Conservation (phyloP, 805 yeast genomes). For the Wickerhamiella bombiphila region DNA sequence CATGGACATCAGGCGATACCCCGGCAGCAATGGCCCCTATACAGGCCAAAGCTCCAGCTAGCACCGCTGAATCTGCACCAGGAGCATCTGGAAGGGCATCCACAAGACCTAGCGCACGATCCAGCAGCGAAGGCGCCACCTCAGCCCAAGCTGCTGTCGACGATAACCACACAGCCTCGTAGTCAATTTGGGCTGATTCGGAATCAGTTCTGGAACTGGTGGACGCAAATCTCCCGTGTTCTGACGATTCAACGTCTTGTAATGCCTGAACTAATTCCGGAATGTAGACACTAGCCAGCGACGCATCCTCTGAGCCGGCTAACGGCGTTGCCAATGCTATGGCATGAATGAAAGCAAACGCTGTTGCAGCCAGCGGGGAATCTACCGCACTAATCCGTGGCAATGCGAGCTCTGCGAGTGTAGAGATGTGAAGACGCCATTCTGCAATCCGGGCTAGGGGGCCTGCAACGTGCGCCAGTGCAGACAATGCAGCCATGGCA, state of each 20-base stretch:
- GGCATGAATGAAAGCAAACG: constrained; percentile 55
- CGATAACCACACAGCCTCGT: constrained; percentile 43
- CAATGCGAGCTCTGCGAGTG: constrained; percentile 51
- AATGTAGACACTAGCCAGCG: constrained; percentile 8
- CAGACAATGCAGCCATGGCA: constrained; percentile 53
- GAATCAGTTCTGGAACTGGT: constrained; percentile 22
- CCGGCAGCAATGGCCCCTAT: neutral
- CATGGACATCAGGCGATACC: neutral
- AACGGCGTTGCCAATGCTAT: constrained; percentile 61
- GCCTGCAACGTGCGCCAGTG: constrained; percentile 49
- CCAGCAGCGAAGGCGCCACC: constrained; percentile 41
- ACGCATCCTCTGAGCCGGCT: constrained; percentile 16
- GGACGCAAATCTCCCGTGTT: constrained; percentile 3
- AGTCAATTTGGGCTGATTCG: constrained; percentile 27
- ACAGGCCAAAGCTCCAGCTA: neutral
- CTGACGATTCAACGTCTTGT: constrained; percentile 2
- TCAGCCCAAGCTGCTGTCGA: constrained; percentile 58
- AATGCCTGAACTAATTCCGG: constrained; percentile 10
- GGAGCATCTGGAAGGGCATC: constrained; percentile 52
- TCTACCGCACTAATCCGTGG: constrained; percentile 88
- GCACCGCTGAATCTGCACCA: constrained; percentile 4
- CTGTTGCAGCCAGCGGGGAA: constrained; percentile 50
- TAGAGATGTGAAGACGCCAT: constrained; percentile 64
- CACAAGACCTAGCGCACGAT: constrained; percentile 44
- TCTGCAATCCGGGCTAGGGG: constrained; percentile 48